A percentile compares a stretch with the other conserved stretches of the same genome.
Evolutionary conservation across 2,329 filamentous ascomycete species (phyloP).

Genomic region (Pyricularia pennisetigena): DNA sequence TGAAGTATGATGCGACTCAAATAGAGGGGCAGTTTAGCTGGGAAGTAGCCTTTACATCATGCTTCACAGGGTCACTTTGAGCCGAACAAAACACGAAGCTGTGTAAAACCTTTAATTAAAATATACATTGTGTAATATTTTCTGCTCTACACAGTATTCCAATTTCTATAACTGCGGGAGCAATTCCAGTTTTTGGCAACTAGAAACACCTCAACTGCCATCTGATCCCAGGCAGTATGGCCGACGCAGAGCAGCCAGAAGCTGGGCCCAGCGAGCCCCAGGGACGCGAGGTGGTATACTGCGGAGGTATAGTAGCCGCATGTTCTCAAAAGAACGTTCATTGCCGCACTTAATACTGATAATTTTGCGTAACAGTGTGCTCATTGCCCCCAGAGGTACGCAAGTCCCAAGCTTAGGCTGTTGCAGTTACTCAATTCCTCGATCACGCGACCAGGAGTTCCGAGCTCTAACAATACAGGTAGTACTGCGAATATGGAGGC

Average conservation of each 20-base stretch:
- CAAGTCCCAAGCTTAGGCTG: not conserved
- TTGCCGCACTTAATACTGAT: not conserved
- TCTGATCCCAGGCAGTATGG: not conserved
- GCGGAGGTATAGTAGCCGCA: conserved; percentile 1
- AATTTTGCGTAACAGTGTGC: conserved; percentile 39
- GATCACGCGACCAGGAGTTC: not conserved
- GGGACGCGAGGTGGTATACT: conserved; percentile 1
- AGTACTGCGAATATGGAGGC: conserved; percentile 99
- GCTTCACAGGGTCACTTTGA: not conserved
- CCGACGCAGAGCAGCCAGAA: conserved; percentile 5
- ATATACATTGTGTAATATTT: not conserved
- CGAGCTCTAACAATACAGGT: conserved; percentile 9
- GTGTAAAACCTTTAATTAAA: not conserved
- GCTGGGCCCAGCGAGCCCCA: conserved; percentile 4
- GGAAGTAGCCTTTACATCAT: not conserved
- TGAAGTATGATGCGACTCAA: not conserved
- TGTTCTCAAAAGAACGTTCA: not conserved
- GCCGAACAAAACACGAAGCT: not conserved
- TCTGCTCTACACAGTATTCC: not conserved
- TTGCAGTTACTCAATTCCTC: not conserved
- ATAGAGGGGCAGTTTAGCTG: not conserved
- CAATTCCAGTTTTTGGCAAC: not conserved
- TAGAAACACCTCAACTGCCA: not conserved
- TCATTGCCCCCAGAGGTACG: conserved; percentile 55
- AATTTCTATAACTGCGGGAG: not conserved